Evolutionary conservation across 1,284 basidiomycete genomes (phyloP).

Genomic region (Ceratobasidium sp.): DNA sequence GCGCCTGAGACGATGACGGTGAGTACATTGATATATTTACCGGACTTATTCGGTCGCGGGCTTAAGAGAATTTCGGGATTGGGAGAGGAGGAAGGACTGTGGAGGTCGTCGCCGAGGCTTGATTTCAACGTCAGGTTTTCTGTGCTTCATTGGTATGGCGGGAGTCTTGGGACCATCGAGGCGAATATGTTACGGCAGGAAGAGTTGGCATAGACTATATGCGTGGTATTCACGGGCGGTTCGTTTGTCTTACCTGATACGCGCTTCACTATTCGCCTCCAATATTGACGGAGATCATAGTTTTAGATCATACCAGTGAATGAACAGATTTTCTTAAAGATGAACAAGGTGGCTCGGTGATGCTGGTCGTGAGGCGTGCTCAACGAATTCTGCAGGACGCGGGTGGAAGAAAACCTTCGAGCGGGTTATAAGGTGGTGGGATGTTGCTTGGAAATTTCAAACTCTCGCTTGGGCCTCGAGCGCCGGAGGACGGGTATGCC

Average conservation of each 20-base stretch:
- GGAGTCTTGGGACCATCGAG: not conserved
- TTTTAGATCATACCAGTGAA: too few relatives aligned
- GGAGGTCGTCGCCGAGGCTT: slow-evolving; percentile 85
- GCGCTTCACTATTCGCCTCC: too few relatives aligned
- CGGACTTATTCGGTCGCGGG: slow-evolving; percentile 60
- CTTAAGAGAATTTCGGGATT: slow-evolving; percentile 66
- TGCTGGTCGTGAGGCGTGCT: too few relatives aligned
- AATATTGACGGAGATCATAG: too few relatives aligned
- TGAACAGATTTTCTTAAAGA: too few relatives aligned
- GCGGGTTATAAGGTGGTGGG: too few relatives aligned
- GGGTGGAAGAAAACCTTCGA: too few relatives aligned
- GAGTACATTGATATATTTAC: slow-evolving; percentile 68
- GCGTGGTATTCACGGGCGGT: not conserved
- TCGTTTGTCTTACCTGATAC: too few relatives aligned
- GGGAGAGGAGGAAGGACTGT: slow-evolving; percentile 77
- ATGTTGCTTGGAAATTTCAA: too few relatives aligned
- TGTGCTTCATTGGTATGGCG: slow-evolving; percentile 57
- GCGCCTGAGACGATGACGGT: slow-evolving; percentile 72
- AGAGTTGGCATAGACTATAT: slow-evolving; percentile 15
- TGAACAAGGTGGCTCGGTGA: too few relatives aligned
- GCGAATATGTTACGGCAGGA: slow-evolving; percentile 30
- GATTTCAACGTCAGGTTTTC: slow-evolving; percentile 89
- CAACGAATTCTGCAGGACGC: too few relatives aligned
- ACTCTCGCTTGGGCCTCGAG: not conserved
- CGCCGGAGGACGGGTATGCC: slow-evolving; percentile 23